Evolutionary conservation across 179 eudicot genomes (phyloP).

Genomic region (Silene vulgaris): DNA sequence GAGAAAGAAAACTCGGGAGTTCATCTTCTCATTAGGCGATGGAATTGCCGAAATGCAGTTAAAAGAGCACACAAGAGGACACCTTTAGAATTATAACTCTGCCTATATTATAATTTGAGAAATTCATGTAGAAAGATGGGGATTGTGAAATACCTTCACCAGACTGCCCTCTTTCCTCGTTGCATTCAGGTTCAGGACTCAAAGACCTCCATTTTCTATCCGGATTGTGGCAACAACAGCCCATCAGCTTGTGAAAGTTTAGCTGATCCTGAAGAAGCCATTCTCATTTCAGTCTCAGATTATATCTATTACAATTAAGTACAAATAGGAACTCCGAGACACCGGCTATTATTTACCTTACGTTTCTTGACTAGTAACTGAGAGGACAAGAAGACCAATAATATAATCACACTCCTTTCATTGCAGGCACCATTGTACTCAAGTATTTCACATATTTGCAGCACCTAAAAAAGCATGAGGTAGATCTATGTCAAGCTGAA

Average conservation of each 20-base stretch:
- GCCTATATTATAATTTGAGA: background rate
- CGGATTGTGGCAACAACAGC: slow-evolving; percentile 60
- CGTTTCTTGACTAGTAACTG: slow-evolving; percentile 68
- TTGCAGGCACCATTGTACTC: slow-evolving; percentile 82
- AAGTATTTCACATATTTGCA: slow-evolving; percentile 81
- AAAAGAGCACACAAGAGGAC: slow-evolving; percentile 12
- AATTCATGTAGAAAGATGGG: background rate
- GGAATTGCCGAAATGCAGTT: background rate
- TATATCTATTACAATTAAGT: background rate
- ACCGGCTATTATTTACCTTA: slow-evolving; percentile 41
- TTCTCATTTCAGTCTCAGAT: slow-evolving; percentile 15
- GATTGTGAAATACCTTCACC: slow-evolving; percentile 32
- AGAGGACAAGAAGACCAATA: slow-evolving; percentile 82
- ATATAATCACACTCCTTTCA: slow-evolving; percentile 63
- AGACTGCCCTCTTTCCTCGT: slow-evolving; percentile 26
- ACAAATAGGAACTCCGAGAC: slow-evolving; percentile 11
- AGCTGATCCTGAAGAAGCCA: slow-evolving; percentile 59
- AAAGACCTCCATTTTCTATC: slow-evolving; percentile 48
- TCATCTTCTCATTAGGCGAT: slow-evolving; percentile 1
- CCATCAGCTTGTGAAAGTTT: slow-evolving; percentile 90
- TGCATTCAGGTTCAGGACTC: slow-evolving; percentile 36
- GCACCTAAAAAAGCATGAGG: slow-evolving; percentile 46
- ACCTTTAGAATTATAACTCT: background rate
- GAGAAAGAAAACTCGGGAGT: background rate
- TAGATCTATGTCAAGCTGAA: slow-evolving; percentile 17